A percentile compares a stretch with the other conserved stretches of the same genome.
phyloP scores from a whole-genome alignment of 2,329 filamentous ascomycete species.

The Mariannaea elegans region DNA sequence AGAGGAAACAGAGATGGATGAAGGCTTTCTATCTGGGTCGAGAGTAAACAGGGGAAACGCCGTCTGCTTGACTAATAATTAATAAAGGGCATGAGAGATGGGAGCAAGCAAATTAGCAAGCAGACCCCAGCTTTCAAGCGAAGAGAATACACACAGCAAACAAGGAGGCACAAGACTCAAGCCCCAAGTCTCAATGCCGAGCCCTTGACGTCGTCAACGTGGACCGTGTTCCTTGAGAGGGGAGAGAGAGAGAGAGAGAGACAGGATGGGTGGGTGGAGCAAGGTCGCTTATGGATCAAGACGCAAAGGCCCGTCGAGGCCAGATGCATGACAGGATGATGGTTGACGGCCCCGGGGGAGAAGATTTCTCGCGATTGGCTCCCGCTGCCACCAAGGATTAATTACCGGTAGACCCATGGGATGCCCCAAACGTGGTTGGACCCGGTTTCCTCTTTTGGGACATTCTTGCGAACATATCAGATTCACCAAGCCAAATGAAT shows the following conservation, averaged over 20 bases:
- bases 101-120: too few relatives aligned
- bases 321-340: neutral
- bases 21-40: neutral
- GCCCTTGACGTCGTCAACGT: too few relatives aligned
- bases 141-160: too few relatives aligned
- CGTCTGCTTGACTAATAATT: constrained; percentile 5
- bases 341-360: constrained; percentile 5
- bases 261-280: too few relatives aligned
- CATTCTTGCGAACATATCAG: constrained; percentile 44
- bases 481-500: too few relatives aligned
- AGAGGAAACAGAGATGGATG: constrained; percentile 3
- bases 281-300: too few relatives aligned
- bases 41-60: constrained; percentile 8
- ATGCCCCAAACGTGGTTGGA: constrained; percentile 30
- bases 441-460: constrained; percentile 42
- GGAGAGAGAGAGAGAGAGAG: too few relatives aligned
- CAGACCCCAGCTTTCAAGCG: constrained; percentile 1
- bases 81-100: constrained; percentile 4
- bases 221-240: too few relatives aligned
- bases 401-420: neutral
- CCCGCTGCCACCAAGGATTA: neutral
- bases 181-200: too few relatives aligned
- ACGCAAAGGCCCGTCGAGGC: too few relatives aligned
- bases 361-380: constrained; percentile 35
- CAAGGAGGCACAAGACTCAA: too few relatives aligned